phyloP scores from a whole-genome alignment of 73 alveolate species.

The Paramecium biaurelia region DNA sequence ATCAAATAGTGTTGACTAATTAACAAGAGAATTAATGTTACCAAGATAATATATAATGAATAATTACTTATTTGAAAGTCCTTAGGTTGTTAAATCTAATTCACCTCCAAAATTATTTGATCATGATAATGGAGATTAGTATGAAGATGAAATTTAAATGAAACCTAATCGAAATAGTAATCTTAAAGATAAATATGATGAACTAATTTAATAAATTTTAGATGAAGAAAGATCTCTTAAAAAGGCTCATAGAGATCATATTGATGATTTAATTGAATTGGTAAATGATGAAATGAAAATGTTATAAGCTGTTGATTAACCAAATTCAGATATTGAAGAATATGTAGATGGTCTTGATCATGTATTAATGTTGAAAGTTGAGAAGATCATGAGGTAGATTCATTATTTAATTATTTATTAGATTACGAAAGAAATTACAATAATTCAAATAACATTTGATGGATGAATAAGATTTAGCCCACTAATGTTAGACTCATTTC shows the following conservation, averaged over 20 bases:
- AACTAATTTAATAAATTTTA: slow-evolving; percentile 91
- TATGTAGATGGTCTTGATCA: slow-evolving; percentile 92
- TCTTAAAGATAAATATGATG: slow-evolving; percentile 84
- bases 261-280: slow-evolving; percentile 97
- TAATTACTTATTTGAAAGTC: not conserved
- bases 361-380: slow-evolving; percentile 78
- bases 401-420: not conserved
- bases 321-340: slow-evolving; percentile 98
- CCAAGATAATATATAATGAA: slow-evolving; percentile 60
- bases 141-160: not conserved
- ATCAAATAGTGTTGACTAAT: slow-evolving; percentile 48
- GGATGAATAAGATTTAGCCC: slow-evolving; percentile 38
- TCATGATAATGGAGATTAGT: not conserved
- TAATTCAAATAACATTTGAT: slow-evolving; percentile 6
- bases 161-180: not conserved
- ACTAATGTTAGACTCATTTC: slow-evolving; percentile 30
- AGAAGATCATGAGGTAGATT: not conserved
- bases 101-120: slow-evolving; percentile 47
- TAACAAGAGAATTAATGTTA: slow-evolving; percentile 71
- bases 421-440: not conserved
- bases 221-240: slow-evolving; percentile 98
- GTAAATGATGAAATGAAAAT: slow-evolving; percentile 93
- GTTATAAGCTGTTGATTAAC: slow-evolving; percentile 97
- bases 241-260: slow-evolving; percentile 92
- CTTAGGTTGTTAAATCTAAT: not conserved